Conservation (phyloP, 148 eudicot genomes). For the Chenopodium suecicum region DNA sequence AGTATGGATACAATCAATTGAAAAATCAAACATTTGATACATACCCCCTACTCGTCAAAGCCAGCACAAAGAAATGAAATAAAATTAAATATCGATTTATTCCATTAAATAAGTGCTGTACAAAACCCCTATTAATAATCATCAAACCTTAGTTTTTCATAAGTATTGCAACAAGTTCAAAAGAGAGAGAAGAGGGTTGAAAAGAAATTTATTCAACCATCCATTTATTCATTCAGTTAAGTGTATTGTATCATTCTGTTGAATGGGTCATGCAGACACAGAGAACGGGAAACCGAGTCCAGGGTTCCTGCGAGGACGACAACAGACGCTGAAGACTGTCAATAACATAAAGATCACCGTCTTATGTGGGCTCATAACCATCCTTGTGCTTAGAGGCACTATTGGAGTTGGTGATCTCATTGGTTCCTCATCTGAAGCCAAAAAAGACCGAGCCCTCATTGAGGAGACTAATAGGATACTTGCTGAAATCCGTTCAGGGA, state of each 20-base stretch:
- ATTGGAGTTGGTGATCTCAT: constrained; percentile 60
- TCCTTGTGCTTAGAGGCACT: constrained; percentile 86
- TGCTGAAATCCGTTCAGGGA: constrained; percentile 69
- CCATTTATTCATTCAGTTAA: background rate
- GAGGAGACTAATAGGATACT: constrained; percentile 75
- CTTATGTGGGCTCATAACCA: constrained; percentile 80
- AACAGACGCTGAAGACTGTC: constrained; percentile 55
- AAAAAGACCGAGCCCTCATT: constrained; percentile 45
- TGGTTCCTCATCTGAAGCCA: constrained; percentile 54
- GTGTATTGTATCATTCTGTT: background rate
- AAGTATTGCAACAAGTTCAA: no score
- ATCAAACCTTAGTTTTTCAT: no score
- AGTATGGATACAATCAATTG: no score
- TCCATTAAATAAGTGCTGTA: no score
- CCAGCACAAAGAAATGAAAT: no score
- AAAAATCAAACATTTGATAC: no score
- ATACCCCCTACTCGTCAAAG: no score
- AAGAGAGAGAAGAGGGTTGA: no score
- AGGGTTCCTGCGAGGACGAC: constrained; percentile 33
- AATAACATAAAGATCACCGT: constrained; percentile 79
- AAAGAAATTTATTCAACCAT: background rate
- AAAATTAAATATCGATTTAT: no score
- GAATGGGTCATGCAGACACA: constrained; percentile 30
- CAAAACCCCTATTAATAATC: no score
- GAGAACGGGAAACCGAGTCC: constrained; percentile 27